phyloP scores from a whole-genome alignment of 1,139 yeast species.

The Pneumocystis wakefieldiae region DNA sequence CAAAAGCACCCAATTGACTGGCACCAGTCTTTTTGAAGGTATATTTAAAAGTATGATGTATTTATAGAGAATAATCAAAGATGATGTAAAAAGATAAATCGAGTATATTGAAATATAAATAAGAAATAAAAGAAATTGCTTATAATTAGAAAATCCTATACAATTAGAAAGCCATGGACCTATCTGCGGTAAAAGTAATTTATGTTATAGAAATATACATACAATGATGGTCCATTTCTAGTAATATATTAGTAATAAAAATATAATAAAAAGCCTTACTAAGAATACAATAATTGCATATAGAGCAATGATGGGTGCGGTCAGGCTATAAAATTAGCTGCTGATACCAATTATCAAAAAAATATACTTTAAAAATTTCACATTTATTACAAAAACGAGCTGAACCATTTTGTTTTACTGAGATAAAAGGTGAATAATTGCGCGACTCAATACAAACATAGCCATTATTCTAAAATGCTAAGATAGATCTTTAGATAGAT shows the following conservation, averaged over 20 bases:
- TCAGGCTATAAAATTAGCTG: slow-evolving; percentile 4
- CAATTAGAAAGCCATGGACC: slow-evolving; percentile 86
- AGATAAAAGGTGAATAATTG: slow-evolving; percentile 3
- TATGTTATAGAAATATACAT: background rate
- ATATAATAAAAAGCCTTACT: background rate
- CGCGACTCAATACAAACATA: background rate
- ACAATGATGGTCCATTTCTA: slow-evolving; percentile 9
- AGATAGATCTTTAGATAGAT: background rate
- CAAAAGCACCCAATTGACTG: slow-evolving; percentile 43
- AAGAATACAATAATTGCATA: slow-evolving; percentile 8
- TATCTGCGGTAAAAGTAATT: background rate
- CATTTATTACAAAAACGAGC: slow-evolving; percentile 11
- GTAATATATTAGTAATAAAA: background rate
- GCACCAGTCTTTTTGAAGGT: background rate
- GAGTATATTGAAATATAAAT: slow-evolving; percentile 41
- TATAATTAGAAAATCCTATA: slow-evolving; percentile 69
- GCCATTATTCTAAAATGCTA: background rate
- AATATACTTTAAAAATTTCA: slow-evolving; percentile 1
- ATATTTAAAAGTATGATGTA: background rate
- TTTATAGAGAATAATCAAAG: slow-evolving; percentile 2
- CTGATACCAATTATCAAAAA: background rate
- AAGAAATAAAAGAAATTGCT: slow-evolving; percentile 63
- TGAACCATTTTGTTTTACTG: slow-evolving; percentile 10
- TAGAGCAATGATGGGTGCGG: slow-evolving; percentile 10
- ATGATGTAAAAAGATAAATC: slow-evolving; percentile 25